Conservation (phyloP, 352 stramenopile genomes). For the Pythium scleroteichum region DNA sequence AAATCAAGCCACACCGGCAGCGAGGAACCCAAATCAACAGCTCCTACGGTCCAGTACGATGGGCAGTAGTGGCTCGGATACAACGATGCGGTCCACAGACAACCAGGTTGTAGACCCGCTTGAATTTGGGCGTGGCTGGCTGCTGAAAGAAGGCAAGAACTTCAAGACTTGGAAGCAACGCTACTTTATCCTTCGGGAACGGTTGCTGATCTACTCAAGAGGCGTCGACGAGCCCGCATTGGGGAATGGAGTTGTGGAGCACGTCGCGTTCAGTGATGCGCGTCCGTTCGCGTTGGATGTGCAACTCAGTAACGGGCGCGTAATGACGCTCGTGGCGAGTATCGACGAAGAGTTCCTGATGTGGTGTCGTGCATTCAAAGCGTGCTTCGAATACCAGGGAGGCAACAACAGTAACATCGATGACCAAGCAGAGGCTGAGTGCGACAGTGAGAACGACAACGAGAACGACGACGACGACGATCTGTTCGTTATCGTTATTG, state of each 20-base stretch:
- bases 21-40: not conserved
- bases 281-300: slow-evolving; percentile 75
- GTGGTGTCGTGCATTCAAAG: slow-evolving; percentile 64
- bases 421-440: slow-evolving; percentile 39
- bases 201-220: slow-evolving; percentile 56
- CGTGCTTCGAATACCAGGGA: slow-evolving; percentile 36
- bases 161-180: slow-evolving; percentile 80
- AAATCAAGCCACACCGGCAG: not conserved
- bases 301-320: slow-evolving; percentile 58
- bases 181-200: slow-evolving; percentile 63
- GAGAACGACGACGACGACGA: slow-evolving; percentile 32
- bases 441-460: slow-evolving; percentile 55
- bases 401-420: slow-evolving; percentile 25
- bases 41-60: slow-evolving; percentile 10
- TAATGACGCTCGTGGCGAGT: slow-evolving; percentile 56
- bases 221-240: slow-evolving; percentile 38
- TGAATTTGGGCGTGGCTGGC: slow-evolving; percentile 41
- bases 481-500: not conserved
- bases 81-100: not conserved
- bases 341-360: slow-evolving; percentile 56
- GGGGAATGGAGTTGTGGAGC: slow-evolving; percentile 51
- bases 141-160: slow-evolving; percentile 74
- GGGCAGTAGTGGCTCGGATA: slow-evolving; percentile 14
- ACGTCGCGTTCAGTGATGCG: slow-evolving; percentile 54
- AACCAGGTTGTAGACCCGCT: not conserved